phyloP scores from a whole-genome alignment of 176 grass and related monocot genomes.

The Bolboschoenus planiculmis region DNA sequence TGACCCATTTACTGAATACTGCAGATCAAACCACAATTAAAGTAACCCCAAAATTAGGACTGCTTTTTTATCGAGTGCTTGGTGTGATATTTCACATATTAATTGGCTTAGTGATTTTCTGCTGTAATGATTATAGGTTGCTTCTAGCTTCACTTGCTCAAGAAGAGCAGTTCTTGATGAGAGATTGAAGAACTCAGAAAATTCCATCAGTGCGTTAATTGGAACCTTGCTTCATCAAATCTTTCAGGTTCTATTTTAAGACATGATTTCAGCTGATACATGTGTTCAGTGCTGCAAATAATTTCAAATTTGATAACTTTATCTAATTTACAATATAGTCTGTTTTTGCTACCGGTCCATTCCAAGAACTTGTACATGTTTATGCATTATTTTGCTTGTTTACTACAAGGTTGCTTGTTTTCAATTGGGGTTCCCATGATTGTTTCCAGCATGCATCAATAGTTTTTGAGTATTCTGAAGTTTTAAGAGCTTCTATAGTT shows the following conservation, averaged over 20 bases:
- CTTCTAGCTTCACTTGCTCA: constrained; percentile 88
- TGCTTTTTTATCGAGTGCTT: background rate
- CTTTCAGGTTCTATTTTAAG: constrained; percentile 65
- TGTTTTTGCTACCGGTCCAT: background rate
- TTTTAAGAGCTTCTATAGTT: background rate
- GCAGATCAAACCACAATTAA: background rate
- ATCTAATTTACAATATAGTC: background rate
- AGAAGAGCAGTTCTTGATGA: constrained; percentile 88
- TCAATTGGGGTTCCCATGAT: background rate
- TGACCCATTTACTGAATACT: background rate
- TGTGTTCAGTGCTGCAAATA: background rate
- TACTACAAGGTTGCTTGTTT: constrained; percentile 1
- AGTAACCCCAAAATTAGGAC: background rate
- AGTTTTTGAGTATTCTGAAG: background rate
- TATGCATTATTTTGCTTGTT: constrained; percentile 13
- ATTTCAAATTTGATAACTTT: background rate
- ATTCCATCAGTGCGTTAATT: constrained; percentile 64
- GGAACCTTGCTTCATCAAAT: constrained; percentile 98
- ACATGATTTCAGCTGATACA: background rate
- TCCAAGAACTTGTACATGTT: background rate
- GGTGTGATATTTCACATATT: background rate
- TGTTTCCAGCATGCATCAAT: background rate
- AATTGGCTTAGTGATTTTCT: background rate
- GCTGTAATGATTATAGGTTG: constrained; percentile 58
- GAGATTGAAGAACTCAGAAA: constrained; percentile 75